Percentiles rank a stretch among this genome's conserved stretches.
These are phyloP conservation scores for Cercophora sp. DNA, from an alignment of 495 filamentous ascomycete species.

Conservation along the genomic window DNA sequence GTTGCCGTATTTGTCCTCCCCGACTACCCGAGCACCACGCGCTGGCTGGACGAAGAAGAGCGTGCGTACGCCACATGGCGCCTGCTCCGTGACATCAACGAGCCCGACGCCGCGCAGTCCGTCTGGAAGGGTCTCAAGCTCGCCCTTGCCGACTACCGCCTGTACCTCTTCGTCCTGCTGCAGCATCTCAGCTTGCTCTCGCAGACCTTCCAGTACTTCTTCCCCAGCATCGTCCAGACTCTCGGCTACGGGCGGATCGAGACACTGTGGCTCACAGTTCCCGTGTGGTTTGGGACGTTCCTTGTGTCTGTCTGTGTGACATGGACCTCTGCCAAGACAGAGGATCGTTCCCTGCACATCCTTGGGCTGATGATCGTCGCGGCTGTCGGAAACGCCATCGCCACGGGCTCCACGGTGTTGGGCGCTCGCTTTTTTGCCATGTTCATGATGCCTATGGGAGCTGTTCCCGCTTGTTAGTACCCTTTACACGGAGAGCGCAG, in stretches of 20 bases:
- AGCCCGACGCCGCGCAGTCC: slow-evolving; percentile 27
- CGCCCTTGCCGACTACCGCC: slow-evolving; percentile 36
- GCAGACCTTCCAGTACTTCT: slow-evolving; percentile 49
- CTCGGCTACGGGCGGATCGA: slow-evolving; percentile 49
- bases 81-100: slow-evolving; percentile 39
- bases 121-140: slow-evolving; percentile 38
- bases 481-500: too few relatives aligned
- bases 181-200: slow-evolving; percentile 40
- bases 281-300: slow-evolving; percentile 43
- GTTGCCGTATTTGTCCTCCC: slow-evolving; percentile 36
- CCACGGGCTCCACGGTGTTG: slow-evolving; percentile 39
- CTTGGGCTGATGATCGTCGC: slow-evolving; percentile 43
- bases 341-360: slow-evolving; percentile 43
- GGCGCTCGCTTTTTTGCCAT: slow-evolving; percentile 49
- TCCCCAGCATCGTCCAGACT: slow-evolving; percentile 52
- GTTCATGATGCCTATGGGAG: slow-evolving; percentile 48
- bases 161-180: slow-evolving; percentile 45
- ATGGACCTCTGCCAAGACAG: slow-evolving; percentile 34
- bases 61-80: slow-evolving; percentile 38
- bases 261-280: slow-evolving; percentile 50
- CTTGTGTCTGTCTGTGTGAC: slow-evolving; percentile 34
- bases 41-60: slow-evolving; percentile 41
- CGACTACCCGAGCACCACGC: slow-evolving; percentile 41
- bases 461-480: slow-evolving; percentile 39
- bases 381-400: slow-evolving; percentile 48